These are phyloP conservation scores for Colletotrichum paranaense DNA, from an alignment of 2,329 filamentous ascomycete genomes.

Conservation along the genomic window DNA sequence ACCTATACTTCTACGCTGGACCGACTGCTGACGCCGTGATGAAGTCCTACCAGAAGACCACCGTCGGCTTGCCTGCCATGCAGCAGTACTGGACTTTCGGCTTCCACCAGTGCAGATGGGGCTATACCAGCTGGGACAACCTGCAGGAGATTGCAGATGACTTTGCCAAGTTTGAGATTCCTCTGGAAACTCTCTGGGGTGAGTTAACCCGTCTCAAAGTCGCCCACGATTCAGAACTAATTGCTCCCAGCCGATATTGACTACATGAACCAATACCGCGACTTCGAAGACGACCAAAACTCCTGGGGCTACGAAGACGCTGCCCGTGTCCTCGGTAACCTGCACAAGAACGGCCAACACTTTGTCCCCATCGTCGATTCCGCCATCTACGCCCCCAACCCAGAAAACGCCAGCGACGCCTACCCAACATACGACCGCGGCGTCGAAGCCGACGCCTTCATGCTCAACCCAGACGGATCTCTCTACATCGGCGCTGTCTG, in stretches of 20 bases:
- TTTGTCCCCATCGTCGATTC: constrained; percentile 82
- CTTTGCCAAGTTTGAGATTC: constrained; percentile 73
- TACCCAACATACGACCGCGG: constrained; percentile 73
- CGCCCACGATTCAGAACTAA: constrained; percentile 7
- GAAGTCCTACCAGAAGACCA: constrained; percentile 75
- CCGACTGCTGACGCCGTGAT: constrained; percentile 76
- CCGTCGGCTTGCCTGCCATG: constrained; percentile 79
- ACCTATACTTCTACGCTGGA: constrained; percentile 83
- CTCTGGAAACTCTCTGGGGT: constrained; percentile 79
- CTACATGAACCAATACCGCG: constrained; percentile 72
- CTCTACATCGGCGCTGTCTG: constrained; percentile 74
- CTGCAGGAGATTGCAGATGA: constrained; percentile 75
- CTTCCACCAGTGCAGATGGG: constrained; percentile 87
- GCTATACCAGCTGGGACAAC: constrained; percentile 79
- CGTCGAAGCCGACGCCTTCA: constrained; percentile 61
- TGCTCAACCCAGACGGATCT: constrained; percentile 69
- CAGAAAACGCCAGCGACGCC: constrained; percentile 66
- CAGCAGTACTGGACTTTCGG: constrained; percentile 87
- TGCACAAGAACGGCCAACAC: constrained; percentile 75
- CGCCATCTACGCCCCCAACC: constrained; percentile 76
- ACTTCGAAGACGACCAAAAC: constrained; percentile 71
- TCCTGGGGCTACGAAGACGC: constrained; percentile 69
- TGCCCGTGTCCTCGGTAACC: constrained; percentile 66
- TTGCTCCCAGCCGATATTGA: constrained; percentile 71
- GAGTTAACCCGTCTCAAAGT: neutral